A percentile compares a stretch with the other conserved stretches of the same genome.
Conservation (phyloP, 495 filamentous ascomycete species). For the Hypoxylon fragiforme region DNA sequence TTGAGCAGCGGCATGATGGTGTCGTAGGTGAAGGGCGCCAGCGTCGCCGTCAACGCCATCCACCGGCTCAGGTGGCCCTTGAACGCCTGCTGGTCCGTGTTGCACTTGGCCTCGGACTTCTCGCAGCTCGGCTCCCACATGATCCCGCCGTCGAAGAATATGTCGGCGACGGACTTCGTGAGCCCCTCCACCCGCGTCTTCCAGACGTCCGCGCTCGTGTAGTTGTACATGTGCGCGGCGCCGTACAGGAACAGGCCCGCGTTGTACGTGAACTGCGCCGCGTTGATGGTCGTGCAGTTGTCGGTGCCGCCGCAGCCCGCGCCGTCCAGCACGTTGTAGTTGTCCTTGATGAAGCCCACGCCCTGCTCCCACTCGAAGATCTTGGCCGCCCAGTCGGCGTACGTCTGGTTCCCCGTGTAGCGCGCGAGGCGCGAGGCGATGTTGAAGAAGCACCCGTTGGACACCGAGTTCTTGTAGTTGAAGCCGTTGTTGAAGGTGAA, state of each 20-base stretch:
- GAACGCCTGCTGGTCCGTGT: constrained; percentile 77
- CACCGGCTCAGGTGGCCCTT: constrained; percentile 74
- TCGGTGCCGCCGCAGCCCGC: constrained; percentile 42
- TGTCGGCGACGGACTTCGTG: constrained; percentile 48
- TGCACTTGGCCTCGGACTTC: constrained; percentile 53
- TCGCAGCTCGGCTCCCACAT: constrained; percentile 66
- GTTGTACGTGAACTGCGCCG: constrained; percentile 72
- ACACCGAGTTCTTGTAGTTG: constrained; percentile 73
- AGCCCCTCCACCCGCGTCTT: constrained; percentile 54
- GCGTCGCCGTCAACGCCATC: constrained; percentile 61
- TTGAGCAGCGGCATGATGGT: constrained; percentile 58
- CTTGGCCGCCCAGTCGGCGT: constrained; percentile 70
- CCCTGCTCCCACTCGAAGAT: constrained; percentile 68
- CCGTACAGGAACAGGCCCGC: constrained; percentile 70
- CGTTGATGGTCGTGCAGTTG: constrained; percentile 53
- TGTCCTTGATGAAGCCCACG: constrained; percentile 51
- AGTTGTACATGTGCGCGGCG: constrained; percentile 71
- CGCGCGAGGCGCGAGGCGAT: constrained; percentile 68
- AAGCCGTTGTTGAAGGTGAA: constrained; percentile 78
- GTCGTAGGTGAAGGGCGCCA: constrained; percentile 58
- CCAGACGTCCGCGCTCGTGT: constrained; percentile 59
- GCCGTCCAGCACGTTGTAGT: constrained; percentile 64
- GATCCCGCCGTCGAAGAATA: constrained; percentile 58
- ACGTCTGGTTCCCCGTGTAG: constrained; percentile 71
- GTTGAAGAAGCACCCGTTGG: constrained; percentile 73